These are phyloP conservation scores for Mycena chlorophos DNA, from an alignment of 768 basidiomycete species.

Conservation along the genomic window DNA sequence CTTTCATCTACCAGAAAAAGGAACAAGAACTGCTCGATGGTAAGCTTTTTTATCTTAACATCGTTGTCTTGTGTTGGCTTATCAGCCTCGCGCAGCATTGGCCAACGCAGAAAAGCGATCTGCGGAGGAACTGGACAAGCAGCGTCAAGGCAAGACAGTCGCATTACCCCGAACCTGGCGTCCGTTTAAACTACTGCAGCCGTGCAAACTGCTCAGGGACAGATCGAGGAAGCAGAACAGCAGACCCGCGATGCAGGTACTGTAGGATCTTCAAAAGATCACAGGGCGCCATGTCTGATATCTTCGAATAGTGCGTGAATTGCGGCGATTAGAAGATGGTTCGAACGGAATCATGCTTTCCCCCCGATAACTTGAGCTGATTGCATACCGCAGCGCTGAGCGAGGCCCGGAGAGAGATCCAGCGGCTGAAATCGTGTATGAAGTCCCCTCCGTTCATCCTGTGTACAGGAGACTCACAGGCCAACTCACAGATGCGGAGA, in stretches of 20 bases:
- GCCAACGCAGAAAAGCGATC: conserved; percentile 15
- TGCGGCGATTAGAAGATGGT: conserved; percentile 19
- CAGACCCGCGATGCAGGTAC: conserved; percentile 18
- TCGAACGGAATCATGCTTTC: not conserved
- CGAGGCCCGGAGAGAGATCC: conserved; percentile 18
- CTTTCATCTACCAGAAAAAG: conserved; percentile 16
- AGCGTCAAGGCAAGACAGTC: too few species aligned
- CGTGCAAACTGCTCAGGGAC: conserved; percentile 13
- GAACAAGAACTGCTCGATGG: conserved; percentile 14
- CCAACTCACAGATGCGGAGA: conserved; percentile 10
- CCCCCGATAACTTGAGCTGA: not conserved
- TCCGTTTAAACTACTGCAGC: too few species aligned
- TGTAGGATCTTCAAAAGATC: not conserved
- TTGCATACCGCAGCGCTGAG: conserved; percentile 9
- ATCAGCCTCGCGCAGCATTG: conserved; percentile 9
- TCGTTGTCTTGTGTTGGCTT: not conserved
- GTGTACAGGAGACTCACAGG: not conserved
- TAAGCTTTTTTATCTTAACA: not conserved
- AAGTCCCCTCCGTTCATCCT: not conserved
- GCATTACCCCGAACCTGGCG: too few species aligned
- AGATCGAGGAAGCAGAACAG: conserved; percentile 20
- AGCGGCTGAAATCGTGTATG: conserved; percentile 15
- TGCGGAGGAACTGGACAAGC: conserved; percentile 16
- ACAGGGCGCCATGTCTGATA: not conserved
- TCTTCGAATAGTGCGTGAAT: conserved; percentile 12